Evolutionary conservation across 495 filamentous ascomycete species (phyloP), one percentile per base, ranked within the genome.

Genomic region (Aspergillus egyptiacus): DNA sequence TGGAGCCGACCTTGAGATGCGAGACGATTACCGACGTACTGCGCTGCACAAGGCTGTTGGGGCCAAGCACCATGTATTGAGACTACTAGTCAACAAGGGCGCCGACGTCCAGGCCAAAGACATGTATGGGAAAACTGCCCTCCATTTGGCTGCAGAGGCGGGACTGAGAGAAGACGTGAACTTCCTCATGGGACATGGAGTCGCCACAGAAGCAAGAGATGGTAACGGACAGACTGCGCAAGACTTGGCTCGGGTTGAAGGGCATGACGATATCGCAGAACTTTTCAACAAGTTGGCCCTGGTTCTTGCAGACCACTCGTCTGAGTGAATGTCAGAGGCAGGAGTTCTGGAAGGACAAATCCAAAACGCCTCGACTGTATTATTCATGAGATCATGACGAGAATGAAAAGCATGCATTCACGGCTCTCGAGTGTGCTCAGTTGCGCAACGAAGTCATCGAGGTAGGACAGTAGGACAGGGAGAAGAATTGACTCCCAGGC

Each of bases 1-100:
- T 8, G 65, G 63, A 11, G 67, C 70, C 1, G 47, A 63, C 30
- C 57, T 74, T 15, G 55, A 68, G 13, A 52, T 54, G n/a, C 42
- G 32, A 8, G 53, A 59, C 23, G 57, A 56, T 25, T 59, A 58
- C 22, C 41, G 44, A 46, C 53, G 39, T 6, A 50, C 53, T 5
- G 40, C 42, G 6, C 23, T 55, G 27, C 65, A 68, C 49, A 51
- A 56, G 17, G 65, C 66, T 17, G 55, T 61, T 33, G 48, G 46
- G 1, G 36, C 50, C 3, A 50, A 65, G 64, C 51, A 69, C 46
- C 54, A 65, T 42, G 60, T 57, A 6, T 37, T 63, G 57, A 35
- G 57, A 15, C 23, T 59, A 32, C 33, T 65, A n/a, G 56, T 59
- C 33, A 62, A 60, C 19, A 46, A 38, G 18, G 38, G 45, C 1